Evolutionary conservation across 495 filamentous ascomycete species (phyloP).

Genomic region (Penicillium macrosclerotiorum): DNA sequence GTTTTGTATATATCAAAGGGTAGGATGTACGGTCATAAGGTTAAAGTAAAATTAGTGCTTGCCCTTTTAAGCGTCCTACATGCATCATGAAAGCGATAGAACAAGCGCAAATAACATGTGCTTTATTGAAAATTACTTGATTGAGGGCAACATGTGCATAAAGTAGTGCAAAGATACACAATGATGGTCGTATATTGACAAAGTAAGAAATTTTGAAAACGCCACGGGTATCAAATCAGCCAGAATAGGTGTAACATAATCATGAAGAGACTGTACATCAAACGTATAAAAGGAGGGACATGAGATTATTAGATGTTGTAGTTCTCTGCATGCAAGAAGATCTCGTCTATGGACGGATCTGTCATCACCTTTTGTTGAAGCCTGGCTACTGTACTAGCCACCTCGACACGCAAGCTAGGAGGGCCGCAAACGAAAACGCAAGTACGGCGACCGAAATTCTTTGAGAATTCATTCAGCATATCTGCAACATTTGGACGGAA

Average conservation of each 20-base stretch:
- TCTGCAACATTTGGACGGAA: conserved; percentile 84
- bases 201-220: neutral
- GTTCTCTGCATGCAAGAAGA: conserved; percentile 94
- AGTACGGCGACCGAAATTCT: conserved; percentile 75
- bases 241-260: conserved; percentile 6
- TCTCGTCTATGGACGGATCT: conserved; percentile 76
- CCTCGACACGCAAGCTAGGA: conserved; percentile 80
- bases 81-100: neutral
- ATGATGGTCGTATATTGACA: neutral
- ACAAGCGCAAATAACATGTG: neutral
- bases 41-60: too few species aligned
- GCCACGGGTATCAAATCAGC: conserved; percentile 19
- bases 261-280: neutral
- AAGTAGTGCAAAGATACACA: too few species aligned
- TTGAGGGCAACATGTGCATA: neutral
- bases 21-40: conserved; percentile 1
- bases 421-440: conserved; percentile 95
- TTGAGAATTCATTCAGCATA: conserved; percentile 77
- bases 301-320: conserved; percentile 65
- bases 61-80: too few species aligned
- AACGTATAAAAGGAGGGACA: conserved; percentile 4
- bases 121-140: neutral
- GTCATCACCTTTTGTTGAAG: conserved; percentile 81
- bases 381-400: conserved; percentile 76
- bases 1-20: conserved; percentile 7